Evolutionary conservation across 352 stramenopile genomes (phyloP), one percentile per base, ranked within the genome.

Genomic region (Phytophthora colocasiae): DNA sequence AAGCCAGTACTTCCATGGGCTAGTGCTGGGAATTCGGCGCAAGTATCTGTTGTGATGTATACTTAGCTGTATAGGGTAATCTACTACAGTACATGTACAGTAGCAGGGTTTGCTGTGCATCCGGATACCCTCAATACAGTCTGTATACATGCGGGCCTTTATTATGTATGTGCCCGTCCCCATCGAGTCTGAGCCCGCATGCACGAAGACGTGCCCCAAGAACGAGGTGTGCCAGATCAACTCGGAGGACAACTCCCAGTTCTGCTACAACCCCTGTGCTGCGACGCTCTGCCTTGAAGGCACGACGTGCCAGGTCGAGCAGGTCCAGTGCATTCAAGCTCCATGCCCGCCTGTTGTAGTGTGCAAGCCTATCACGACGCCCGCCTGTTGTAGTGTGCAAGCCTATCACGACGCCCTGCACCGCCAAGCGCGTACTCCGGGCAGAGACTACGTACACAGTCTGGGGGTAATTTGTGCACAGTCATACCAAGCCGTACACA

Each of bases 291-390:
- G 66, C 36, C 29, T 29, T 24, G 50, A 41, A 7, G 66, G 66
- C 10, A 54, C 45, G 22, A 66, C 53, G 3, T 74, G 66, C 43
- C 17, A 63, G 7, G 36, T 69, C 17, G 36, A 74, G 31, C 47
- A 71, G 58, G 66, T 66, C 14, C 59, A 74, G 45, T 74, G 66
- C 41, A 66, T 70, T 14, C 52, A 34, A 24, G 40, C 66, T 8
- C 66, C 59, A 5, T 74, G 66, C 41, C 66, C 53, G 10, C 60
- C 60, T 12, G 24, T 71, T 39, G 66, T 48, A 14, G 26, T 39
- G 7, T 75, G 66, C 66, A 71, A 71, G 32, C 54, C 60, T n/a
- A n/a, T n/a, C n/a, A n/a, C n/a, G n/a, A n/a, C n/a, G 66, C 41
- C 66, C 53, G 10, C 60, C 60, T 12, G 24, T 71, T 39, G 66